Conservation (phyloP, 805 yeast genomes). For the Barnettozyma siamensis region DNA sequence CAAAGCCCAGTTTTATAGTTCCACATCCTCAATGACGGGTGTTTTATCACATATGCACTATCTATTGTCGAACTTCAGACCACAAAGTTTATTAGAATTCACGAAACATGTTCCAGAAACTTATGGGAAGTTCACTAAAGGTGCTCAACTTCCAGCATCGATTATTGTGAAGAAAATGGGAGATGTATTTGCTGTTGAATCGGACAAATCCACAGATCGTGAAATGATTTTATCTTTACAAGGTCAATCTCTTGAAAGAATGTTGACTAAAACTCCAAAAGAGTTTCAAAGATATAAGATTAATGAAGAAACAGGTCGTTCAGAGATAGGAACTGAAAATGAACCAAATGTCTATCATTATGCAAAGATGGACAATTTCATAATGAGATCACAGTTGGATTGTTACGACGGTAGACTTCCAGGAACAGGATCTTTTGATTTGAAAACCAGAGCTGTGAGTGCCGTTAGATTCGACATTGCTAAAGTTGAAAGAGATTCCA, state of each 20-base stretch:
- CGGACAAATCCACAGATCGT: constrained; percentile 60
- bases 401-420: constrained; percentile 73
- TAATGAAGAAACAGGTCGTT: constrained; percentile 8
- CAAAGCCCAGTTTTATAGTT: constrained; percentile 48
- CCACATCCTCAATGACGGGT: constrained; percentile 86
- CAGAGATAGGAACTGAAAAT: constrained; percentile 16
- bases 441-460: constrained; percentile 87
- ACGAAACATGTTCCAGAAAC: constrained; percentile 39
- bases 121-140: constrained; percentile 33
- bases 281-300: constrained; percentile 38
- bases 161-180: constrained; percentile 48
- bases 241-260: constrained; percentile 76
- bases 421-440: constrained; percentile 86
- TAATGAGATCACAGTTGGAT: constrained; percentile 89
- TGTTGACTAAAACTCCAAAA: constrained; percentile 56
- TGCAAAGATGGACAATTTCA: constrained; percentile 57
- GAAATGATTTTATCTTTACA: constrained; percentile 65
- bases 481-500: constrained; percentile 36
- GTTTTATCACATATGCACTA: constrained; percentile 69
- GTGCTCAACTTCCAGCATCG: constrained; percentile 48
- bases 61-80: constrained; percentile 56
- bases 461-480: constrained; percentile 75
- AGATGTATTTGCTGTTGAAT: constrained; percentile 55
- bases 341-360: constrained; percentile 57
- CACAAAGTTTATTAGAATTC: constrained; percentile 40